These are phyloP conservation scores for Porcisia deanei DNA, from an alignment of 208 protist genomes.

Conservation along the genomic window DNA sequence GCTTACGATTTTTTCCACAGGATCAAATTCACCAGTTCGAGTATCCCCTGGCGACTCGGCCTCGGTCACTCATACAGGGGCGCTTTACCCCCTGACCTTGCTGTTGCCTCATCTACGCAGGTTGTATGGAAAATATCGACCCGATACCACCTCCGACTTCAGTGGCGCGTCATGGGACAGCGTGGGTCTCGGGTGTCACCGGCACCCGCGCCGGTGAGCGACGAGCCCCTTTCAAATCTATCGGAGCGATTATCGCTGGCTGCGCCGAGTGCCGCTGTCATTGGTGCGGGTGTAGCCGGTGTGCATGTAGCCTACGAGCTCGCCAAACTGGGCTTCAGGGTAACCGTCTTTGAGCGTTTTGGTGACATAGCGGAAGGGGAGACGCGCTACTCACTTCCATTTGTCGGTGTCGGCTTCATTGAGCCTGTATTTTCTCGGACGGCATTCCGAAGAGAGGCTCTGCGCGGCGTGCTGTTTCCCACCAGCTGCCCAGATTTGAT, in stretches of 20 bases:
- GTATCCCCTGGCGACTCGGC: too few species aligned
- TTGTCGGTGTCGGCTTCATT: slow-evolving; percentile 77
- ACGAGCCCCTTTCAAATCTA: slow-evolving; percentile 14
- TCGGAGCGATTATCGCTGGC: slow-evolving; percentile 44
- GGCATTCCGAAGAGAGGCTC: slow-evolving; percentile 37
- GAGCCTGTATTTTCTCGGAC: slow-evolving; percentile 53
- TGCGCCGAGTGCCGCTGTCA: slow-evolving; percentile 66
- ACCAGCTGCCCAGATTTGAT: slow-evolving; percentile 54
- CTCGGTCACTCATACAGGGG: neutral
- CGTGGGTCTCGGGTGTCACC: slow-evolving; percentile 12
- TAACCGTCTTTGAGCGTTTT: slow-evolving; percentile 79
- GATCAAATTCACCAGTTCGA: neutral
- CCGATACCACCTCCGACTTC: neutral
- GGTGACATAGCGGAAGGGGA: slow-evolving; percentile 43
- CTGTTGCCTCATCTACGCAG: too few species aligned
- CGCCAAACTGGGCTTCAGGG: slow-evolving; percentile 74
- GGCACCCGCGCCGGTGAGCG: neutral
- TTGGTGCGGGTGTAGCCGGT: slow-evolving; percentile 82
- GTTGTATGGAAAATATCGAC: too few species aligned
- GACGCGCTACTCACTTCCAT: slow-evolving; percentile 66
- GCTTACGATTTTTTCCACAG: neutral
- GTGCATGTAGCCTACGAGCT: slow-evolving; percentile 89
- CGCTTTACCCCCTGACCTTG: too few species aligned
- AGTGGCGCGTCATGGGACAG: slow-evolving; percentile 16
- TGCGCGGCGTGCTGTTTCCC: slow-evolving; percentile 47